Evolutionary conservation across 1,139 yeast genomes (phyloP).

Genomic region (Yamadazyma diddensiae): DNA sequence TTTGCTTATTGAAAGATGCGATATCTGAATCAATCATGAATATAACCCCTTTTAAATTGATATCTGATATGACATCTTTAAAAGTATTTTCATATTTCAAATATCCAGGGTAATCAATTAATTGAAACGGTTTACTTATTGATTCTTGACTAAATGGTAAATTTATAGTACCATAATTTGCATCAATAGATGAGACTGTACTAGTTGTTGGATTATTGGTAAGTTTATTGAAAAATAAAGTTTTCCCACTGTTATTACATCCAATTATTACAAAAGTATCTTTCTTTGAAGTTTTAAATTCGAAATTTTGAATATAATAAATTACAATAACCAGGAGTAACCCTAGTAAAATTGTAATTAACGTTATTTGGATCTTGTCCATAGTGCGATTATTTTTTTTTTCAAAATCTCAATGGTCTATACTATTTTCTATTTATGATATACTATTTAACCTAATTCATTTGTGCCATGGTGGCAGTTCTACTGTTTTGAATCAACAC

Average conservation of each 20-base stretch:
- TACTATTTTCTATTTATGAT: neutral
- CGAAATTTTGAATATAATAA: constrained; percentile 25
- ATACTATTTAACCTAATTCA: neutral
- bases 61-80: constrained; percentile 38
- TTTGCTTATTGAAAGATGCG: constrained; percentile 12
- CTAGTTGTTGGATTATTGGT: constrained; percentile 17
- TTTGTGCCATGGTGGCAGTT: constrained; percentile 36
- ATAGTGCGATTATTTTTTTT: constrained; percentile 10
- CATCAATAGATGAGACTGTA: constrained; percentile 46
- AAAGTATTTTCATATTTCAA: constrained; percentile 59
- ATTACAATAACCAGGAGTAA: constrained; percentile 20
- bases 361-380: constrained; percentile 24
- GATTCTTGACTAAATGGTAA: constrained; percentile 35
- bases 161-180: constrained; percentile 26
- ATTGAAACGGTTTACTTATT: constrained; percentile 36
- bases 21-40: constrained; percentile 60
- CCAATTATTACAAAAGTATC: constrained; percentile 75
- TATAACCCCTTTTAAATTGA: constrained; percentile 58
- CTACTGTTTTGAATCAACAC: constrained; percentile 83
- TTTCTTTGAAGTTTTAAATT: constrained; percentile 17
- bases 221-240: constrained; percentile 52
- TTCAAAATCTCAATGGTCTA: neutral
- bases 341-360: constrained; percentile 24
- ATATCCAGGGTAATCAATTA: constrained; percentile 88
- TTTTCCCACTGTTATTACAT: constrained; percentile 72